Conservation (phyloP, 2,329 filamentous ascomycete species). For the Tolypocladium amazonense region DNA sequence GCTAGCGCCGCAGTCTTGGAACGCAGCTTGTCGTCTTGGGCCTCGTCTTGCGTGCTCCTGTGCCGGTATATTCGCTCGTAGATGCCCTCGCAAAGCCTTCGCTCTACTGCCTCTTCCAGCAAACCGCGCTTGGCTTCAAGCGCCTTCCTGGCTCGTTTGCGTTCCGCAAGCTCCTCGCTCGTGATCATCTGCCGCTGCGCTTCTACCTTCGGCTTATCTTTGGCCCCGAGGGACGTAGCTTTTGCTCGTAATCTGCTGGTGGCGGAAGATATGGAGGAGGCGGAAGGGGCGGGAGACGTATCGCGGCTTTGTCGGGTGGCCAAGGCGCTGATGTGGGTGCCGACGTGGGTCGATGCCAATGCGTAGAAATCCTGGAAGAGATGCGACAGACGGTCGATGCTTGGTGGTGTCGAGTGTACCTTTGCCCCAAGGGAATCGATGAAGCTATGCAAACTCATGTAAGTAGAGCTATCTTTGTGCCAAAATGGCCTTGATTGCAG, state of each 20-base stretch:
- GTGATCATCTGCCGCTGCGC: conserved; percentile 80
- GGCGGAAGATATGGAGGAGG: conserved; percentile 44
- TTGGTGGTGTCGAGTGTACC: conserved; percentile 74
- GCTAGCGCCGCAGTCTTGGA: conserved; percentile 87
- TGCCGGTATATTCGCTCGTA: conserved; percentile 89
- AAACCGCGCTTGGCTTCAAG: conserved; percentile 67
- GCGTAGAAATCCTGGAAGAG: conserved; percentile 93
- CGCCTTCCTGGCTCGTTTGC: conserved; percentile 65
- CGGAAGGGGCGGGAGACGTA: conserved; percentile 41
- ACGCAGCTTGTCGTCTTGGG: conserved; percentile 84
- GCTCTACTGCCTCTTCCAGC: conserved; percentile 86
- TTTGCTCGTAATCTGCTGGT: conserved; percentile 46
- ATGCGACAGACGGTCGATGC: conserved; percentile 70
- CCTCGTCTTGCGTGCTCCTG: conserved; percentile 83
- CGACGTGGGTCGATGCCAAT: conserved; percentile 69
- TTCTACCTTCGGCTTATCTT: conserved; percentile 38
- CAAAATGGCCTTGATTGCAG: background rate
- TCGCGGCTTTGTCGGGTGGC: conserved; percentile 65
- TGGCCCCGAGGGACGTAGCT: conserved; percentile 41
- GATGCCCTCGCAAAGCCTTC: conserved; percentile 71
- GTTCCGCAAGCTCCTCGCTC: conserved; percentile 68
- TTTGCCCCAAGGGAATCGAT: conserved; percentile 82
- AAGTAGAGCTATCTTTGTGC: background rate
- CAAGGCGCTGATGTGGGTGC: conserved; percentile 74
- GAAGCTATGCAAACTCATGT: conserved; percentile 48